These are phyloP conservation scores for Rhynchosporium agropyri DNA, from an alignment of 2,329 filamentous ascomycete species.

Conservation along the genomic window DNA sequence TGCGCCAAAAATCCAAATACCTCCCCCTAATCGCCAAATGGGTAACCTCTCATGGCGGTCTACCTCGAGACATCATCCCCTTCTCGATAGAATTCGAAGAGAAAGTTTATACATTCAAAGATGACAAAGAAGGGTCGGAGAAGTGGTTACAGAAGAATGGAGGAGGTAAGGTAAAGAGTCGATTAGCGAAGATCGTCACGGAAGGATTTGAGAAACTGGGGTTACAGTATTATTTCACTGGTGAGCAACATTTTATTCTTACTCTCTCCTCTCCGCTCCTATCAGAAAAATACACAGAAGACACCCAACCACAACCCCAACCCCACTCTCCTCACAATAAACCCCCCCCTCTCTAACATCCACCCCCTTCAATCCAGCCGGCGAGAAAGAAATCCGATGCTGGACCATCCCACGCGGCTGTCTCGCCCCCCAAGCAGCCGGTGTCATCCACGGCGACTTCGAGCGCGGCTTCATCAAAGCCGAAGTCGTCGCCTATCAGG, in stretches of 20 bases:
- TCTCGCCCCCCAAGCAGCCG: slow-evolving; percentile 48
- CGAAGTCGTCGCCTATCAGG: slow-evolving; percentile 50
- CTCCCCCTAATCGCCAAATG: slow-evolving; percentile 49
- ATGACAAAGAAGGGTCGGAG: slow-evolving; percentile 43
- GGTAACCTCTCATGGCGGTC: slow-evolving; percentile 49
- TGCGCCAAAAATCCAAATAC: slow-evolving; percentile 51
- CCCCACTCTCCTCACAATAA: too few relatives aligned
- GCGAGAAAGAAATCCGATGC: slow-evolving; percentile 51
- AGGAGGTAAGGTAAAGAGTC: slow-evolving; percentile 45
- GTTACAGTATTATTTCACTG: slow-evolving; percentile 50
- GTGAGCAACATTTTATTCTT: neutral
- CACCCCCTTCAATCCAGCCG: slow-evolving; percentile 36
- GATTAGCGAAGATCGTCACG: slow-evolving; percentile 49
- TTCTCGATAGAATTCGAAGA: slow-evolving; percentile 52
- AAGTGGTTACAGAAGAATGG: slow-evolving; percentile 45
- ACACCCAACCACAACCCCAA: too few relatives aligned
- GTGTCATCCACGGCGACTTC: slow-evolving; percentile 46
- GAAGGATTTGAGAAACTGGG: slow-evolving; percentile 50
- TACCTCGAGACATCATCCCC: slow-evolving; percentile 47
- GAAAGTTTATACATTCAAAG: slow-evolving; percentile 46
- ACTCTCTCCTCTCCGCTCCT: neutral
- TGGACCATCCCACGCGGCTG: slow-evolving; percentile 48
- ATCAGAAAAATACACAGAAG: too few relatives aligned
- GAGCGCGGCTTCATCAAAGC: slow-evolving; percentile 51
- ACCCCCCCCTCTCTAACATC: too few relatives aligned